A percentile compares a stretch with the other conserved stretches of the same genome.
phyloP scores from a whole-genome alignment of 2,329 filamentous ascomycete genomes.

The Magnaporthiopsis poae region DNA sequence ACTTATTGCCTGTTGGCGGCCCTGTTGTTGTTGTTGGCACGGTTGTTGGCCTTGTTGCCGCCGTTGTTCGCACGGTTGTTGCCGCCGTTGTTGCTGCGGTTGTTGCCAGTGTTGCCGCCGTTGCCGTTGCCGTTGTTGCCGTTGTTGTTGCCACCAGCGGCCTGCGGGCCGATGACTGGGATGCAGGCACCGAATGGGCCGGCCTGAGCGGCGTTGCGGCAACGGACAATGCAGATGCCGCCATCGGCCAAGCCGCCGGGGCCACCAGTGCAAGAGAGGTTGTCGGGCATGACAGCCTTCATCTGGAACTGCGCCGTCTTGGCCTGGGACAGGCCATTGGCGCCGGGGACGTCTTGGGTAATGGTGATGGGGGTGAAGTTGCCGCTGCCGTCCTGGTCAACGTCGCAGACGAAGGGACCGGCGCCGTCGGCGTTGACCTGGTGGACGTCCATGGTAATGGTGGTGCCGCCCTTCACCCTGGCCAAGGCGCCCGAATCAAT shows the following conservation, averaged over 20 bases:
- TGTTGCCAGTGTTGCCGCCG: no score
- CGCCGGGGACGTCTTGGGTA: slow-evolving; percentile 19
- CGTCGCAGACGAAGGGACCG: slow-evolving; percentile 44
- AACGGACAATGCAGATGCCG: slow-evolving; percentile 48
- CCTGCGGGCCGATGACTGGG: slow-evolving; percentile 24
- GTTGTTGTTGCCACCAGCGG: slow-evolving; percentile 24
- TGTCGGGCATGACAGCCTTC: slow-evolving; percentile 40
- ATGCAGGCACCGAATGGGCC: slow-evolving; percentile 41
- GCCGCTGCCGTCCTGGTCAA: slow-evolving; percentile 39
- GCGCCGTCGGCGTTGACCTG: slow-evolving; percentile 46
- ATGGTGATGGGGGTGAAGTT: slow-evolving; percentile 41
- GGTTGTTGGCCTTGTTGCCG: no score
- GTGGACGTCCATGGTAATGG: slow-evolving; percentile 38
- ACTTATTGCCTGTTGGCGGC: no score
- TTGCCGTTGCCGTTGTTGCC: not conserved
- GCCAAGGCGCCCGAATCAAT: slow-evolving; percentile 37
- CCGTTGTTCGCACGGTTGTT: no score
- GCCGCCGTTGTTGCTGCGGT: no score
- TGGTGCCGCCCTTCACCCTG: slow-evolving; percentile 35
- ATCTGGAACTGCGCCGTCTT: slow-evolving; percentile 34
- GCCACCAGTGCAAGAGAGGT: slow-evolving; percentile 39
- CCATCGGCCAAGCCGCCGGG: slow-evolving; percentile 34
- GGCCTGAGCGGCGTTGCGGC: slow-evolving; percentile 42
- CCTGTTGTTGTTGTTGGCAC: no score
- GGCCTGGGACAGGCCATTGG: slow-evolving; percentile 15